Evolutionary conservation across 768 basidiomycete genomes (phyloP).

Genomic region (Macrolepiota dolichaula): DNA sequence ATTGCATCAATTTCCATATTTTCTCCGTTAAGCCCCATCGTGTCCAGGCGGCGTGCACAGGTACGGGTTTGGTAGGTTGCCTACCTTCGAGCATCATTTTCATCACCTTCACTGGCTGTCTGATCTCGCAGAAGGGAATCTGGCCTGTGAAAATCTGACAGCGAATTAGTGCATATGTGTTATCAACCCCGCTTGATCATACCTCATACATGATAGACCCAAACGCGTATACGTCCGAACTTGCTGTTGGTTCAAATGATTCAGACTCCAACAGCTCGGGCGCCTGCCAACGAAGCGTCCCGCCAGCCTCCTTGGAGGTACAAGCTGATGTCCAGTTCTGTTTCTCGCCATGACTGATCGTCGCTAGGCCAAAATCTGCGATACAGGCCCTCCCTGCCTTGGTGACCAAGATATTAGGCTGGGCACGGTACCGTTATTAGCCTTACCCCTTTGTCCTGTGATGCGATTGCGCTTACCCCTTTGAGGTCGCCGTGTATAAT

Average conservation of each 20-base stretch:
- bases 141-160: conserved; percentile 11
- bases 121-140: conserved; percentile 9
- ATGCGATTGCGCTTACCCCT: conserved; percentile 11
- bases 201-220: conserved; percentile 17
- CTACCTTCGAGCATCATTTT: conserved; percentile 7
- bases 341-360: conserved; percentile 19
- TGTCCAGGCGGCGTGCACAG: not conserved
- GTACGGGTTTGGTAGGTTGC: not conserved
- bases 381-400: conserved; percentile 38
- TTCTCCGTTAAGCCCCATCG: conserved; percentile 5
- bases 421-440: not conserved
- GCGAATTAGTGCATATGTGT: not conserved
- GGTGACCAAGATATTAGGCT: conserved; percentile 48
- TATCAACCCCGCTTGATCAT: not conserved
- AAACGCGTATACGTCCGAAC: conserved; percentile 18
- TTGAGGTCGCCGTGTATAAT: conserved; percentile 41
- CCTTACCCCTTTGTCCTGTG: not conserved
- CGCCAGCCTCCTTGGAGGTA: conserved; percentile 8
- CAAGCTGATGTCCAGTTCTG: conserved; percentile 18
- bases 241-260: not conserved
- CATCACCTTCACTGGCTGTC: conserved; percentile 4
- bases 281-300: conserved; percentile 19
- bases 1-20: conserved; percentile 12
- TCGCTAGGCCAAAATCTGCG: conserved; percentile 47
- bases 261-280: conserved; percentile 16